phyloP scores from a whole-genome alignment of 768 basidiomycete species.

The Dacryopinax primogenitus region DNA sequence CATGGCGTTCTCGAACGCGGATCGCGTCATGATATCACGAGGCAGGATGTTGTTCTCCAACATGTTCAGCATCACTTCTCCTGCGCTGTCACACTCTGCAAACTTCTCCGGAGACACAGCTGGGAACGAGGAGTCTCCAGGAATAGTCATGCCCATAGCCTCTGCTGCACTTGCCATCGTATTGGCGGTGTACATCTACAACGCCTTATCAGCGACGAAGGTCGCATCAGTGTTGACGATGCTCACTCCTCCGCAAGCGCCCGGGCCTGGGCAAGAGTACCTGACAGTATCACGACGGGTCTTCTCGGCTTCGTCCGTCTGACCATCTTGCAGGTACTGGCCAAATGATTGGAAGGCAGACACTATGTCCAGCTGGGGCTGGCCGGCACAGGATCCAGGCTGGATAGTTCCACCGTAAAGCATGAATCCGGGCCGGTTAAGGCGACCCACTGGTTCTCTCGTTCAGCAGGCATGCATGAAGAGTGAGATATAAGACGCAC shows the following conservation, averaged over 20 bases:
- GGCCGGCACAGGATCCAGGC: conserved; percentile 79
- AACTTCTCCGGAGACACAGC: conserved; percentile 84
- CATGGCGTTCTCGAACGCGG: conserved; percentile 97
- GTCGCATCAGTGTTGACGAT: too few species aligned
- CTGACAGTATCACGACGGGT: conserved; percentile 78
- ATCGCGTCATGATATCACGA: conserved; percentile 89
- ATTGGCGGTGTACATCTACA: conserved; percentile 98
- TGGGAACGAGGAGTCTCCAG: conserved; percentile 94
- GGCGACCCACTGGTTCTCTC: conserved; percentile 55
- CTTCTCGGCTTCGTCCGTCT: conserved; percentile 67
- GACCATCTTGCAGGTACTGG: conserved; percentile 81
- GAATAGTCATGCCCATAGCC: conserved; percentile 88
- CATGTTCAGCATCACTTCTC: conserved; percentile 71
- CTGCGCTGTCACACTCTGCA: conserved; percentile 68
- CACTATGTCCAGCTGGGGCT: conserved; percentile 83
- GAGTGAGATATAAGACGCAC: conserved; percentile 36
- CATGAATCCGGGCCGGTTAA: conserved; percentile 95
- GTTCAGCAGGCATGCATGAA: background rate
- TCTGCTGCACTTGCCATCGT: conserved; percentile 96
- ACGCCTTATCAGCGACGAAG: too few species aligned
- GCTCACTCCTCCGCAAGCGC: conserved; percentile 93
- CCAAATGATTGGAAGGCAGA: conserved; percentile 98
- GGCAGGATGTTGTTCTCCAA: conserved; percentile 87
- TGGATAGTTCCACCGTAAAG: conserved; percentile 94
- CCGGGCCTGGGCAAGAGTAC: conserved; percentile 92